Evolutionary conservation across 331 rosid genomes (phyloP).

Genomic region (Arachis monticola): DNA sequence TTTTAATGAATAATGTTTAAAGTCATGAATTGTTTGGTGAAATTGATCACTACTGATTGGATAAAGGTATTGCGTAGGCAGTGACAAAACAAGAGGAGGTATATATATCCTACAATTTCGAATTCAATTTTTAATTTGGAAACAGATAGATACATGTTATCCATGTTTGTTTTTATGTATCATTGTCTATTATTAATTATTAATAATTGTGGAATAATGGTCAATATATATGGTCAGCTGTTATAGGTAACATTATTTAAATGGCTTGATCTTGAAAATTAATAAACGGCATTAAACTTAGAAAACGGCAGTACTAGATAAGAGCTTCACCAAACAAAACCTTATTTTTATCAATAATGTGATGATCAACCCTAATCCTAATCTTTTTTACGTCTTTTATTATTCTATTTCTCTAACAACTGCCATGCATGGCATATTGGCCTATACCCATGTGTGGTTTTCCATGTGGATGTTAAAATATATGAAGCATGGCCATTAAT

Average conservation of each 20-base stretch:
- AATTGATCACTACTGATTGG: not conserved
- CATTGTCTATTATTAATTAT: no score
- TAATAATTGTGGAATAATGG: not conserved
- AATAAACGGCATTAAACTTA: not conserved
- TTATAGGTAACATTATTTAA: conserved; percentile 1
- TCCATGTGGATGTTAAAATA: not conserved
- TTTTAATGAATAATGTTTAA: no score
- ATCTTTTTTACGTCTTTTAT: not conserved
- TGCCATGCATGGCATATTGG: not conserved
- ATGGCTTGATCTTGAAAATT: not conserved
- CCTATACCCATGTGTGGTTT: not conserved
- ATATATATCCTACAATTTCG: not conserved
- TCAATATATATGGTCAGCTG: conserved; percentile 1
- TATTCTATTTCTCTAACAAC: not conserved
- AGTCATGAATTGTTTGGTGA: not conserved
- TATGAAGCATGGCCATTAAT: no score
- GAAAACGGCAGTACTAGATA: not conserved
- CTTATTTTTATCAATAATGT: not conserved
- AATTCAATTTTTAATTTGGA: conserved; percentile 15
- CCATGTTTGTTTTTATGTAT: not conserved
- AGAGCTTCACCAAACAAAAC: not conserved
- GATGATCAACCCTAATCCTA: not conserved
- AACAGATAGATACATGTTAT: not conserved
- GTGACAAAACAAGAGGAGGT: conserved; percentile 33
- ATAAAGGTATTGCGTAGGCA: conserved; percentile 37